Conservation (phyloP, 2,329 filamentous ascomycete genomes). For the Nigrospora osmanthi region DNA sequence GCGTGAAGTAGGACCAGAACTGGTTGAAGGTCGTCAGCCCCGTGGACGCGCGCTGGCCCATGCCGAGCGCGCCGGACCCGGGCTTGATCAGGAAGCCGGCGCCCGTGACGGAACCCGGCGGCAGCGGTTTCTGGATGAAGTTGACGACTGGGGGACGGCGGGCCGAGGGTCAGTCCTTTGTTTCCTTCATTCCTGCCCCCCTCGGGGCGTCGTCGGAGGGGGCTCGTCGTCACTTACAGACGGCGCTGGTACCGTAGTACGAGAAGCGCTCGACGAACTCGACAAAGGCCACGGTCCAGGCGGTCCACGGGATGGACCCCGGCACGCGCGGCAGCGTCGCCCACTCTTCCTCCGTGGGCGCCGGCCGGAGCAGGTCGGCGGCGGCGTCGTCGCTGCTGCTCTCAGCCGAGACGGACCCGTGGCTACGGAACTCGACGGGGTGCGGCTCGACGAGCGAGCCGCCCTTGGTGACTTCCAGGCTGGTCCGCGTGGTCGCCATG, state of each 20-base stretch:
- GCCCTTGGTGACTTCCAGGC: conserved; percentile 2
- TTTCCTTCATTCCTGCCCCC: too few species aligned
- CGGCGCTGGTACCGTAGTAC: conserved; percentile 1
- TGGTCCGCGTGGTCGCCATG: conserved; percentile 1
- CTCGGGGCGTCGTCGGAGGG: too few species aligned
- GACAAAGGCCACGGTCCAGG: conserved; percentile 2
- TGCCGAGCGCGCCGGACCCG: background rate
- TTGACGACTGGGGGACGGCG: conserved; percentile 18
- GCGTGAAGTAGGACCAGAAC: conserved; percentile 55
- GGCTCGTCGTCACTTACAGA: background rate
- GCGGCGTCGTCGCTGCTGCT: background rate
- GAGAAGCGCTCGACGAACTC: conserved; percentile 3
- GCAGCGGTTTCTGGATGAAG: conserved; percentile 42
- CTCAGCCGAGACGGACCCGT: background rate
- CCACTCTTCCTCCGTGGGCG: conserved; percentile 1
- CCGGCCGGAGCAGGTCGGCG: background rate
- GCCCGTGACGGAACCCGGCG: conserved; percentile 33
- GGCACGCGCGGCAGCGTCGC: background rate
- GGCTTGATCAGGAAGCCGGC: conserved; percentile 13
- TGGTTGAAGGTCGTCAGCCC: conserved; percentile 37
- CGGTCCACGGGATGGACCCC: conserved; percentile 1
- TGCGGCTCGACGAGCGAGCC: background rate
- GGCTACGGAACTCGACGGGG: background rate
- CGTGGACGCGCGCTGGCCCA: conserved; percentile 16
- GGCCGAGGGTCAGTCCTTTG: too few species aligned